Evolutionary conservation across 805 yeast genomes (phyloP).

Genomic region (Ogataea ramenticola): DNA sequence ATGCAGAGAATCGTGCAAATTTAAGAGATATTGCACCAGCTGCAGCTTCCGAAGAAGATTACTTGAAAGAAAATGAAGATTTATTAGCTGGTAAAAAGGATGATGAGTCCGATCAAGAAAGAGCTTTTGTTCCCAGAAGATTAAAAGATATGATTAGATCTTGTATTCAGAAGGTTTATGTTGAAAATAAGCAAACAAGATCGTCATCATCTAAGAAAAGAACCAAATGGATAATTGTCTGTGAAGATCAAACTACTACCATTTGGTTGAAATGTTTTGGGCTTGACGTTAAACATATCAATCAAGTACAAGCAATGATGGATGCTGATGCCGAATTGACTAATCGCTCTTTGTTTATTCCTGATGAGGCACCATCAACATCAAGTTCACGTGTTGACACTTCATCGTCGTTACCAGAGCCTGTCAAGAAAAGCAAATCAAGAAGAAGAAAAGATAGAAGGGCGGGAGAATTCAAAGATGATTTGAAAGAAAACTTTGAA

Average conservation of each 20-base stretch:
- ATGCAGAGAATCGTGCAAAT: background rate
- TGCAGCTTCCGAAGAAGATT: conserved; percentile 6
- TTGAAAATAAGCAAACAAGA: conserved; percentile 31
- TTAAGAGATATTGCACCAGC: background rate
- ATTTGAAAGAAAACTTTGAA: conserved; percentile 1
- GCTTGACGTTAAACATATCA: conserved; percentile 43
- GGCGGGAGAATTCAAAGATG: background rate
- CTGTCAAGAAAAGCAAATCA: background rate
- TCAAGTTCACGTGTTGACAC: too few species aligned
- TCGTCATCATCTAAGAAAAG: conserved; percentile 8
- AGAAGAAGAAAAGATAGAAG: conserved; percentile 1
- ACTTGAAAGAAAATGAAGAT: background rate
- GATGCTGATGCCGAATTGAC: conserved; percentile 10
- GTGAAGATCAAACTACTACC: conserved; percentile 51
- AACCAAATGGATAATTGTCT: conserved; percentile 45
- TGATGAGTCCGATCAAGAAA: conserved; percentile 7
- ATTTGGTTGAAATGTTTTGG: conserved; percentile 50
- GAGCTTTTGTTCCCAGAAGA: conserved; percentile 44
- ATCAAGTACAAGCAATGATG: conserved; percentile 40
- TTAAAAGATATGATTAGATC: conserved; percentile 50
- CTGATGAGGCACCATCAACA: conserved; percentile 1
- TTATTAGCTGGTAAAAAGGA: conserved; percentile 3
- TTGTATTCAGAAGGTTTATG: conserved; percentile 45
- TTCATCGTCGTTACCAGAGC: conserved; percentile 5
- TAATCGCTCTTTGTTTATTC: conserved; percentile 3